Base-by-base conservation (phyloP, 345 rosid genomes). In the Brassica napus region DNA sequence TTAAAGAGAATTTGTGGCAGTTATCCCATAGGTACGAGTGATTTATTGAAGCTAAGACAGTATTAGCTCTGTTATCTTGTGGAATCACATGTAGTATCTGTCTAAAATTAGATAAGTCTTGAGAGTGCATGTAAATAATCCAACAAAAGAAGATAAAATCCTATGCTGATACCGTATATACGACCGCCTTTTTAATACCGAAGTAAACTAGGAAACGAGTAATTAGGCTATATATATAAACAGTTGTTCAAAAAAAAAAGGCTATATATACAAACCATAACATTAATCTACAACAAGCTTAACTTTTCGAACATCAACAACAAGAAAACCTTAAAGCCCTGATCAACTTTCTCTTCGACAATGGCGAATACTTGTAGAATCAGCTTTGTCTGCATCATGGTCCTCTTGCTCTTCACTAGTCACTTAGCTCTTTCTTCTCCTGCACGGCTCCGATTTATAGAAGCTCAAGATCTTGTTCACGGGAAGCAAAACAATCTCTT, bases 391-490 rank as follows among this genome's bases (percentile, higher is more conserved):
- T 21, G 52, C 71, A 52, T 54, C 26, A 35, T 74, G 65, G 3
- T 74, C 71, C 37, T 65, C 55, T 52, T 65, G 37, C 16, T 74
- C 35, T 52, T 74, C 18, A 34, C 21, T 35, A 65, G 54, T 24
- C 78, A 64, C n/a, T 73, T n/a, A 59, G 12, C 32, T 74, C 10
- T 65, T 65, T 23, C 71, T 54, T 74, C 37, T 74, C 65, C 37
- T 65, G 28, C 55, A 52, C 55, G 78, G 55, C 7, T 52, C 35
- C 26, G 11, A 65, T 21, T 65, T 8, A 14, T 4, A 64, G 32
- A 63, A 30, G 69, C n/a, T 31, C 62, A 4, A 8, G 71, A 18
- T 62, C 61, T 64, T 64, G 54, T 34, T 74, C 15, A 54, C 64
- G 54, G 10, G 73, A 69, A 28, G 73, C 73, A 69, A 69, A 16